These are phyloP conservation scores for Talaromyces sp. DNA, from an alignment of 2,329 filamentous ascomycete genomes.

Conservation along the genomic window DNA sequence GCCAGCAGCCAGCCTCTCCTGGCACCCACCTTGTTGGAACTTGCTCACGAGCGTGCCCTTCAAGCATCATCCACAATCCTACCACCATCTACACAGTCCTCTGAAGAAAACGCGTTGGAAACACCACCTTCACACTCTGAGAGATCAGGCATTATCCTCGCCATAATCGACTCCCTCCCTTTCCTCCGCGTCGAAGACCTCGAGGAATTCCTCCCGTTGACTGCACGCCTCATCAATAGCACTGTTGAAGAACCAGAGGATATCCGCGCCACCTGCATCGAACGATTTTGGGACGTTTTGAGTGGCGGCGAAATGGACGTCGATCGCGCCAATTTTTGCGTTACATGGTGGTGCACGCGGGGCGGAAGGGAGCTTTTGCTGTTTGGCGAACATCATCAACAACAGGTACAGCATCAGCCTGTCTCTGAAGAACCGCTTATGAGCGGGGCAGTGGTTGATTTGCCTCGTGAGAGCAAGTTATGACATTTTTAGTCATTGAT, in stretches of 20 bases:
- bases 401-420: constrained; percentile 23
- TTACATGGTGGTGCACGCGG: constrained; percentile 78
- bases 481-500: constrained; percentile 22
- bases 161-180: constrained; percentile 74
- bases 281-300: constrained; percentile 74
- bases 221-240: constrained; percentile 61
- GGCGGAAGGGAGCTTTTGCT: constrained; percentile 56
- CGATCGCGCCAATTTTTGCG: constrained; percentile 70
- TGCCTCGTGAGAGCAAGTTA: constrained; percentile 45
- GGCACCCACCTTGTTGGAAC: constrained; percentile 75
- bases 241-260: constrained; percentile 50
- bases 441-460: constrained; percentile 49
- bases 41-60: constrained; percentile 63
- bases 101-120: constrained; percentile 30
- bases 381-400: constrained; percentile 30
- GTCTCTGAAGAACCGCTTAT: constrained; percentile 48
- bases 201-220: constrained; percentile 74
- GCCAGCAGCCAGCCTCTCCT: constrained; percentile 69
- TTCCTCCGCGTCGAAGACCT: constrained; percentile 65
- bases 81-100: constrained; percentile 34
- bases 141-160: constrained; percentile 70
- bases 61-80: constrained; percentile 50
- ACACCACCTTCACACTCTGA: constrained; percentile 52
- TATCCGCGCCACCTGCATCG: constrained; percentile 61
- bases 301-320: constrained; percentile 84